phyloP scores from a whole-genome alignment of 495 filamentous ascomycete genomes.

The Bombardia bombarda region DNA sequence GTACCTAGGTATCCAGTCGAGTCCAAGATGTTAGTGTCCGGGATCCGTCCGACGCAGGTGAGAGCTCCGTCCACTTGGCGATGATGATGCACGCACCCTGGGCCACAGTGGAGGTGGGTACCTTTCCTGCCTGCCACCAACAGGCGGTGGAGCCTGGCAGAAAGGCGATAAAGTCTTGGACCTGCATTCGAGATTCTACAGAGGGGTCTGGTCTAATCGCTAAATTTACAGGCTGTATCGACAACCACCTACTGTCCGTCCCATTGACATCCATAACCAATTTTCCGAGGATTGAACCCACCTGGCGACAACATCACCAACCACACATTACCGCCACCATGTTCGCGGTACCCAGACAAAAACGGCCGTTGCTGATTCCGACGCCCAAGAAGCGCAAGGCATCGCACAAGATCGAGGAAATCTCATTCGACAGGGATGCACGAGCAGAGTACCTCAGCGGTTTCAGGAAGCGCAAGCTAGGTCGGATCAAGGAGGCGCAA shows the following conservation, averaged over 20 bases:
- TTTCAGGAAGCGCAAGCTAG: conserved; percentile 90
- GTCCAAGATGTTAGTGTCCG: no score
- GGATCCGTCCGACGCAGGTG: no score
- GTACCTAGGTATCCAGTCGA: no score
- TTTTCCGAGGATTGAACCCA: no score
- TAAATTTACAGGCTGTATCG: conserved; percentile 21
- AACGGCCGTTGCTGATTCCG: conserved; percentile 37
- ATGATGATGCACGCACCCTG: no score
- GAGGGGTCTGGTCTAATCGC: background rate
- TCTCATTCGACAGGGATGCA: conserved; percentile 71
- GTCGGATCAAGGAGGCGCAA: conserved; percentile 74
- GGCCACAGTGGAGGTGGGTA: no score
- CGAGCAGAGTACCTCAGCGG: conserved; percentile 84
- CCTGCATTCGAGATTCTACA: background rate
- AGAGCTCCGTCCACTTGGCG: no score
- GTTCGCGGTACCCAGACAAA: conserved; percentile 42
- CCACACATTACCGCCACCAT: no score
- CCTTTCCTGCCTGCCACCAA: no score
- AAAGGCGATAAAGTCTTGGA: background rate
- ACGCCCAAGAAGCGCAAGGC: conserved; percentile 59
- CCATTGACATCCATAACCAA: no score
- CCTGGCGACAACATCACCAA: no score
- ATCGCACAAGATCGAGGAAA: conserved; percentile 57
- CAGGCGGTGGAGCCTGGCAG: background rate
- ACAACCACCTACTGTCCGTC: no score